Evolutionary conservation across 1,139 yeast genomes (phyloP), one percentile per base, ranked within the genome.

Genomic region (Hansenula sp.): DNA sequence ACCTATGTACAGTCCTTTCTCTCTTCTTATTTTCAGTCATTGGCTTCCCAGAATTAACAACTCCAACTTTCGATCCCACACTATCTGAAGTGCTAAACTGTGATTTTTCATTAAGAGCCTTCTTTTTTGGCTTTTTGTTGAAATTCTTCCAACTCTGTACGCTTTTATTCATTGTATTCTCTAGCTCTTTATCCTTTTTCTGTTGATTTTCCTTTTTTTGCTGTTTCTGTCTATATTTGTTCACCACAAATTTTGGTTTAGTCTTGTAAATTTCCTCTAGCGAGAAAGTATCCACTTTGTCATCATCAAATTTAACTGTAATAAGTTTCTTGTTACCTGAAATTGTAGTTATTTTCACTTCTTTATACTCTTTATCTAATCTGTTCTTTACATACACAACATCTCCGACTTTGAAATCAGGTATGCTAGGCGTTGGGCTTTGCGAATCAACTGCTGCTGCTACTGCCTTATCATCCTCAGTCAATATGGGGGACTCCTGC

Each of bases 101-200:
- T 10, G 60, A 54, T 4, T 44, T 24, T 4, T 24, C 26, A 24
- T 24, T 39, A 9, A n/a, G 4, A 7, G 14, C 14, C 11, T 22
- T 43, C 16, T 48, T 52, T 31, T 47, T 51, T 11, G 46, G 53
- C 38, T 56, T 56, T 24, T 56, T 54, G 19, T 54, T 50, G 40
- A 64, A 64, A 37, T 47, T 48, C 37, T 62, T 59, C 68, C 68
- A 64, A 38, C 56, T 60, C 34, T 49, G 45, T 33, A 59, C 60
- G 28, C 56, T 51, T 16, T 51, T 48, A 31, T 57, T 55, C n/a
- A 50, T 21, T 10, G 19, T 36, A 14, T 41, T 29, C n/a, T 46
- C 53, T 24, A 37, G 34, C 13, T 36, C 42, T 11, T 34, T 34
- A 34, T 47, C 41, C 5, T 14, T 35, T 28, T 10, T 37, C 18